Base-by-base conservation (phyloP, 805 yeast species). In the Priceomyces fermenticarens region DNA sequence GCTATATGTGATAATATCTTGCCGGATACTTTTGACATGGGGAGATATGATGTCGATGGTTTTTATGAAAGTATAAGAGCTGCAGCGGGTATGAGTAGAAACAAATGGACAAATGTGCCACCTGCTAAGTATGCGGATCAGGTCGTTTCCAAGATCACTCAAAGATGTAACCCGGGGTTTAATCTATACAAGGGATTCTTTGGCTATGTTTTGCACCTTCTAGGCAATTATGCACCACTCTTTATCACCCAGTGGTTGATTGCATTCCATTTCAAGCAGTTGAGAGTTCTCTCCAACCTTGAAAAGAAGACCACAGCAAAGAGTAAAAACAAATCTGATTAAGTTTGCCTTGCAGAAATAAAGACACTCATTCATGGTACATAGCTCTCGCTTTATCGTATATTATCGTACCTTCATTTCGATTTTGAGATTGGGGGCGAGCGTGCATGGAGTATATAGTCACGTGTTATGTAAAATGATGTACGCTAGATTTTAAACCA, bases 161-260 rank as follows among this genome's bases (percentile, higher is more conserved):
- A 43, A 8, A 40, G 36, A 15, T 33, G 50, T 35, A 49, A 46
- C 36, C 48, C 56, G 4, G 62, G 63, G 4, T 61, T 63, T 44
- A 61, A 61, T 41, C 43, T 62, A 27, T 63, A 54, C 37, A 46
- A 48, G 31, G 70, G 70, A 9, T 52, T 50, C 3, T 14, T 28
- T n/a, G 54, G 65, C 3, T 52, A 43, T 32, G 12, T 40, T 2
- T 40, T 55, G 23, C 53, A 54, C 20, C 49, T 51, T n/a, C 20
- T 41, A 7, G 35, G 51, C 11, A 36, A 55, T 15, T 51, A 42
- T 40, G 39, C 50, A 9, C 69, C 69, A 2, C 41, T 61, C 15
- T 60, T 57, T 53, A 14, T 62, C 4, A 25, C 51, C 10, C 58
- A 62, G 40, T 51, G 42, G 39, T 37, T 34, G 1, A 45, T 61